Conservation (phyloP, 257 asterid species). For the Galeopsis tetrahit region DNA sequence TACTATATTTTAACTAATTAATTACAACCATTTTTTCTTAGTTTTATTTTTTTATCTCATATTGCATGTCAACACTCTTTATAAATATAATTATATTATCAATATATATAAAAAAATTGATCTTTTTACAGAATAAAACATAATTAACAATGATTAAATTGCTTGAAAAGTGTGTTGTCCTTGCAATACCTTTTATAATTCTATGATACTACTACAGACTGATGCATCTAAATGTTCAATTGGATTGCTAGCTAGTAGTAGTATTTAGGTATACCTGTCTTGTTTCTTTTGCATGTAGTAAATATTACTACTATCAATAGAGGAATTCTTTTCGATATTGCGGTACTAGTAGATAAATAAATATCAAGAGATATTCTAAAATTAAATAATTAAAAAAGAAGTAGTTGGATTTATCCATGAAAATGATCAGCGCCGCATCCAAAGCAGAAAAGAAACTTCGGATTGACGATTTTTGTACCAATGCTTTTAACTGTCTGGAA, state of each 20-base stretch:
- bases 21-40: too few relatives aligned
- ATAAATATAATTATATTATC: background rate
- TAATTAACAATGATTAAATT: background rate
- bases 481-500: background rate
- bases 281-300: constrained; percentile 33
- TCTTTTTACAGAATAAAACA: background rate
- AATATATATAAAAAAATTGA: background rate
- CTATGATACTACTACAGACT: constrained; percentile 7
- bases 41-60: too few relatives aligned
- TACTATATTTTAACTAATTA: too few relatives aligned
- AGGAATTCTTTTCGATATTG: background rate
- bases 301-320: background rate
- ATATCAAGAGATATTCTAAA: background rate
- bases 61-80: background rate
- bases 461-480: background rate
- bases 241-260: background rate
- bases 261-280: constrained; percentile 34
- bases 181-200: constrained; percentile 33
- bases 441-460: background rate
- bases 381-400: background rate
- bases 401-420: background rate
- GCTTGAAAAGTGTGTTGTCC: background rate
- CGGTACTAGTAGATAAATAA: background rate
- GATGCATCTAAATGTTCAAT: constrained; percentile 11
- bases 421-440: background rate